Evolutionary conservation across 129 eudicot species (phyloP).

Genomic region (Flaveria brownii): DNA sequence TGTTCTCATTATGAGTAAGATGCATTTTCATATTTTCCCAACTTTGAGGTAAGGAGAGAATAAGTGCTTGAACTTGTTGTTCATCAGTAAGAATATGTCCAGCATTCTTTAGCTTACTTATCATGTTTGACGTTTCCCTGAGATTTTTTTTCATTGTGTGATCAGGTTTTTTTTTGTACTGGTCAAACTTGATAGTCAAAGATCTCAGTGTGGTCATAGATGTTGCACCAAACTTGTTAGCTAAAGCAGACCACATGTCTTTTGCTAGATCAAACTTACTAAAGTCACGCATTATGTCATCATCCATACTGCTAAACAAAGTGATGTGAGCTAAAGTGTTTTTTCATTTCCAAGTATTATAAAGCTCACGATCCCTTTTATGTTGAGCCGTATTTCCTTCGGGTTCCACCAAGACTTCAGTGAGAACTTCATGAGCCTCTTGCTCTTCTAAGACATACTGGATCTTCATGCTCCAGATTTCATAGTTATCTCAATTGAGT

Average conservation of each 20-base stretch:
- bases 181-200: conserved; percentile 2
- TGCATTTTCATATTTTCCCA: too few relatives aligned
- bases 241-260: neutral
- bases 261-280: neutral
- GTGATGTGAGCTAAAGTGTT: neutral
- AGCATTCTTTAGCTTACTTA: neutral
- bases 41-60: neutral
- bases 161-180: neutral
- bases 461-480: too few relatives aligned
- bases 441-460: too few relatives aligned
- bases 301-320: neutral
- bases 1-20: too few relatives aligned
- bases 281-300: neutral
- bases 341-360: neutral
- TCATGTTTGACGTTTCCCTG: neutral
- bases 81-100: neutral
- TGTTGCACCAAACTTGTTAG: neutral
- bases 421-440: too few relatives aligned
- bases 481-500: too few relatives aligned
- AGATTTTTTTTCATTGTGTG: neutral
- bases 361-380: neutral
- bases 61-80: neutral
- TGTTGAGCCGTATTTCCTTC: neutral
- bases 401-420: too few relatives aligned
- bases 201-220: neutral